Conservation (phyloP, 768 basidiomycete genomes). For the Boletus vermiculosoides region DNA sequence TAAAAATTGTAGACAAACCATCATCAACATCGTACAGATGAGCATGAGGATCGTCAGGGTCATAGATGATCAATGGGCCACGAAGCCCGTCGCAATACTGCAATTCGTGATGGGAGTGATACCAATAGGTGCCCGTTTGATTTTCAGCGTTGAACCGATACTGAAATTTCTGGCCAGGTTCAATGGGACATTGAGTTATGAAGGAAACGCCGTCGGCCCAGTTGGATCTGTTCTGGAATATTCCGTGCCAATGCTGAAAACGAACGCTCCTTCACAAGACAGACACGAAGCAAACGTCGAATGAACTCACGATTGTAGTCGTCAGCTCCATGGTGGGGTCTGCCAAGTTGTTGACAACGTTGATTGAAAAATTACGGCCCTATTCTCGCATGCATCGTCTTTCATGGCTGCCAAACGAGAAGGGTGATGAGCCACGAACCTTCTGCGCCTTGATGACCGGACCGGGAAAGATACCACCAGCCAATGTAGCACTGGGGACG, state of each 20-base stretch:
- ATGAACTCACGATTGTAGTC: slow-evolving; percentile 37
- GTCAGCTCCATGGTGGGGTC: slow-evolving; percentile 34
- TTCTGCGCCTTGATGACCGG: slow-evolving; percentile 47
- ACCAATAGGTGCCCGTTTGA: slow-evolving; percentile 50
- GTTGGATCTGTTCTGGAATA: slow-evolving; percentile 34
- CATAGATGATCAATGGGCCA: slow-evolving; percentile 45
- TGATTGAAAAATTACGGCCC: slow-evolving; percentile 36
- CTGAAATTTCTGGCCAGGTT: slow-evolving; percentile 36
- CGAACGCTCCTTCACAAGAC: not conserved
- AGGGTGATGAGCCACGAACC: slow-evolving; percentile 13
- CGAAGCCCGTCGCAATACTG: slow-evolving; percentile 45
- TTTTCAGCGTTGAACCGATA: slow-evolving; percentile 40
- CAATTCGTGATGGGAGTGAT: slow-evolving; percentile 41
- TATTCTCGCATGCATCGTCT: slow-evolving; percentile 15
- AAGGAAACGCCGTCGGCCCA: slow-evolving; percentile 41
- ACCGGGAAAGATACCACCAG: slow-evolving; percentile 48
- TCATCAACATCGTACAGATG: slow-evolving; percentile 47
- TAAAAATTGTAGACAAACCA: slow-evolving; percentile 27
- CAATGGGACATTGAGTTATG: slow-evolving; percentile 48
- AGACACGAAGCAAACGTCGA: not conserved
- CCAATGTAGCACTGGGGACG: slow-evolving; percentile 39
- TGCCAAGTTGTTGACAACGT: slow-evolving; percentile 35
- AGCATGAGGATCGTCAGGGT: slow-evolving; percentile 43
- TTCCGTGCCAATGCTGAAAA: slow-evolving; percentile 36
- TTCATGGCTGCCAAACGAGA: not conserved